Conservation (phyloP, 805 yeast species). For the Ogataea zsoltii region DNA sequence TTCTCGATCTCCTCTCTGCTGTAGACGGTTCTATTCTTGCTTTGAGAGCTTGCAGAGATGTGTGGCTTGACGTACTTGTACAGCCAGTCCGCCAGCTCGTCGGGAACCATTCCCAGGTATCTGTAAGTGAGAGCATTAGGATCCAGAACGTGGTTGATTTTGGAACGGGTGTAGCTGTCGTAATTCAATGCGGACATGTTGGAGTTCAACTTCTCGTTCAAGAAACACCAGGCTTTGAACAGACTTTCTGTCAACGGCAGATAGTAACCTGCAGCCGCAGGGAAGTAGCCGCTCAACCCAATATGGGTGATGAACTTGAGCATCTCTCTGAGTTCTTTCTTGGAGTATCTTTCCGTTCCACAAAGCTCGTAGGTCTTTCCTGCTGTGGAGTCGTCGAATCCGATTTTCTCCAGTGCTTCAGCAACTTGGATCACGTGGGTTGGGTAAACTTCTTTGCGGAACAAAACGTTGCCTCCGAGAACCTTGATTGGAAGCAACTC, state of each 20-base stretch:
- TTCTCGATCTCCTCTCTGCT: constrained; percentile 37
- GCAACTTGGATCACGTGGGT: constrained; percentile 81
- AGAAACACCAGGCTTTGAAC: constrained; percentile 30
- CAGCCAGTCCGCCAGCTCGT: constrained; percentile 49
- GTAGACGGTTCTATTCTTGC: constrained; percentile 38
- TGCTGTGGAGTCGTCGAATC: constrained; percentile 75
- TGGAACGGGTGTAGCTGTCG: constrained; percentile 74
- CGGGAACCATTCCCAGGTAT: constrained; percentile 70
- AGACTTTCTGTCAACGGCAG: constrained; percentile 42
- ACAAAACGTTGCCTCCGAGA: constrained; percentile 65
- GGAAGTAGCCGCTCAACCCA: constrained; percentile 37
- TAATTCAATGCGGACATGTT: constrained; percentile 45
- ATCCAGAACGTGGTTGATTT: constrained; percentile 64
- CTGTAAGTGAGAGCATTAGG: constrained; percentile 60
- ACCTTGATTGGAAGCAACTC: constrained; percentile 54
- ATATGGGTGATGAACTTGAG: constrained; percentile 49
- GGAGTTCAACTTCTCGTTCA: constrained; percentile 50
- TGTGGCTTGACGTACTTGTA: constrained; percentile 44
- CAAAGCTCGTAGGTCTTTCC: constrained; percentile 75
- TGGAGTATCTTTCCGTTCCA: constrained; percentile 68
- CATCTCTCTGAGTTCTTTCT: constrained; percentile 67
- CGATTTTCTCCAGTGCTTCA: constrained; percentile 72
- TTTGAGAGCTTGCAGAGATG: constrained; percentile 37
- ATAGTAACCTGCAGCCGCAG: constrained; percentile 38
- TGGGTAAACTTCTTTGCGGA: constrained; percentile 66